Evolutionary conservation across 441 rosid species (phyloP).

Genomic region (Adansonia madagascariensis): DNA sequence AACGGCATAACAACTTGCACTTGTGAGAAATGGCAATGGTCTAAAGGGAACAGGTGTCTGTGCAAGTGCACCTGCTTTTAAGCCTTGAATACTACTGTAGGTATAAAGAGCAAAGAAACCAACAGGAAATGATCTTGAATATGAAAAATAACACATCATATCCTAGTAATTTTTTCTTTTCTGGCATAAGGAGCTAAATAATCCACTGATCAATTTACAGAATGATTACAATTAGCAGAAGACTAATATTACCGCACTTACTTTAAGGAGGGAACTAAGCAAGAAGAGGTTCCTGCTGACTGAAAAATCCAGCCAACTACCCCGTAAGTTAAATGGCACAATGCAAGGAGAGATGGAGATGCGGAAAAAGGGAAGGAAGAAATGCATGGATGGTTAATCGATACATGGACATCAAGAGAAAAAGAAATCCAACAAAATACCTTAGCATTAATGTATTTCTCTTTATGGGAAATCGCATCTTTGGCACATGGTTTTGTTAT

Average conservation of each 20-base stretch:
- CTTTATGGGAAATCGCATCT: slow-evolving; percentile 59
- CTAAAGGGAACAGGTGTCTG: background rate
- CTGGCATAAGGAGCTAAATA: slow-evolving; percentile 21
- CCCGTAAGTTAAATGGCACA: background rate
- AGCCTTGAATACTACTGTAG: background rate
- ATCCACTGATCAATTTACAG: slow-evolving; percentile 8
- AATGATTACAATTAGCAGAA: slow-evolving; percentile 17
- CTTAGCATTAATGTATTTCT: slow-evolving; percentile 81
- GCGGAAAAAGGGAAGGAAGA: background rate
- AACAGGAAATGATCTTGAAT: background rate
- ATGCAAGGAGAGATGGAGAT: background rate
- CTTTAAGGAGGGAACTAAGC: background rate
- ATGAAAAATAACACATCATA: slow-evolving; percentile 12
- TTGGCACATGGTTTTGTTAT: slow-evolving; percentile 67
- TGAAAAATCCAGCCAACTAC: background rate
- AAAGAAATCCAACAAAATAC: slow-evolving; percentile 43
- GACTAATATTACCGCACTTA: background rate
- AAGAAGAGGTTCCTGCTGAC: background rate
- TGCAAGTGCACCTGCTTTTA: background rate
- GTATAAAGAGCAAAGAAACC: background rate
- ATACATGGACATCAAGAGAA: slow-evolving; percentile 3
- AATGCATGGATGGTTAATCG: background rate
- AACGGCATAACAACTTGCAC: background rate
- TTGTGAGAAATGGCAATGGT: background rate
- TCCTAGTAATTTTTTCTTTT: slow-evolving; percentile 8